Base-by-base conservation (phyloP, 2,329 filamentous ascomycete species). In the Colletotrichum sp. region DNA sequence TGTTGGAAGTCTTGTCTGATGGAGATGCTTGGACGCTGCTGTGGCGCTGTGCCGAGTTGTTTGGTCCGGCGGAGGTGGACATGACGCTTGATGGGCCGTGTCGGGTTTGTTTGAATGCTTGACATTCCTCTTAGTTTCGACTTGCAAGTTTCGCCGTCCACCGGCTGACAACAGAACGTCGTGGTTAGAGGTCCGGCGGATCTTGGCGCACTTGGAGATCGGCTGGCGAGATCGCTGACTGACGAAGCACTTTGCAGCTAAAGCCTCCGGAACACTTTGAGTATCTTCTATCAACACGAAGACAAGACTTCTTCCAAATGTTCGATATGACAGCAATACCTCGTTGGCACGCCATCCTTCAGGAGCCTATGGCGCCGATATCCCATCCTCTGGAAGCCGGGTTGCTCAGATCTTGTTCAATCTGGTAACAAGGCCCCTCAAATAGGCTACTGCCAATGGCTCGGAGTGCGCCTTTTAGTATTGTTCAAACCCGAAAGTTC, bases 321-420 rank as follows among this genome's bases (percentile, higher is more conserved):
- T n/a, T n/a, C 5, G 18, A 43, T 3, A n/a, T 4, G 18, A 6
- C 5, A 4, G 36, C 16, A 4, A 38, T 16, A 18, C 5, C 4
- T 18, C 36, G 36, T 18, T 36, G 16, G 16, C 15, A 43, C 36
- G 16, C 2, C 3, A 5, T 38, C 38, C 3, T n/a, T 10, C 16
- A n/a, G 38, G 1, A 2, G 2, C 8, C 0, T 10, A 10, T 7
- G 18, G 38, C 16, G 16, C 38, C 1, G 18, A 1, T n/a, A 2
- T 2, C 1, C 6, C 5, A 5, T n/a, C 9, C 9, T n/a, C 38
- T 3, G 9, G 18, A 9, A 38, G 8, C 16, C 36, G 12, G 2
- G 16, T 5, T 18, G 2, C 16, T 18, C 16, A 9, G 15, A n/a
- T 43, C 16, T n/a, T 43, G 38, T 43, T 10, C 4, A 9, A 2